Evolutionary conservation across 352 stramenopile species (phyloP).

Genomic region (Blastocystis hominis): DNA sequence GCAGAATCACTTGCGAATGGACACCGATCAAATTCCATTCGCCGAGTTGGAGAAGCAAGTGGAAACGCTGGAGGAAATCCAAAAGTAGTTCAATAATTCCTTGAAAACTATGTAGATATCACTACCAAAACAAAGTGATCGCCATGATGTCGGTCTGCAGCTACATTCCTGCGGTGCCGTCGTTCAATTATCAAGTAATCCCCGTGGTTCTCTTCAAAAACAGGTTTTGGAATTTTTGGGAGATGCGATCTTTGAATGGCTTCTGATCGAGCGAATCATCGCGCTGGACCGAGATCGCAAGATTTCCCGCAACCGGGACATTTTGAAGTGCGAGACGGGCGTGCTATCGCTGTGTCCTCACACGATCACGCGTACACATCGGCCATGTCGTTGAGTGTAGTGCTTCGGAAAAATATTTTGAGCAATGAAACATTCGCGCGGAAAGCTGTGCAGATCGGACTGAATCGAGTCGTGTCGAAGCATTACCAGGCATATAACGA

Average conservation of each 20-base stretch:
- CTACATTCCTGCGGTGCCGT: too few species aligned
- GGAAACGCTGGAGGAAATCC: not conserved
- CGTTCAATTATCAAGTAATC: not conserved
- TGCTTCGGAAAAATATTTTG: not conserved
- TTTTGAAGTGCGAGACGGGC: not conserved
- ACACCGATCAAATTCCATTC: not conserved
- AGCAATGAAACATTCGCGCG: not conserved
- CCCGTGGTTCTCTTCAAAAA: not conserved
- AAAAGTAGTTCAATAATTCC: not conserved
- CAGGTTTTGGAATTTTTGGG: conserved; percentile 20
- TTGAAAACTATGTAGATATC: not conserved
- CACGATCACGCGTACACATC: not conserved
- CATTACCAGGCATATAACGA: not conserved
- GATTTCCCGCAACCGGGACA: not conserved
- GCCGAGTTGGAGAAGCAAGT: not conserved
- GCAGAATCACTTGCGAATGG: not conserved
- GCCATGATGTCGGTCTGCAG: too few species aligned
- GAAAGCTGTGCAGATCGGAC: not conserved
- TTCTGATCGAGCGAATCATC: not conserved
- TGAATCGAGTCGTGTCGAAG: not conserved
- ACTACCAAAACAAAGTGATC: not conserved
- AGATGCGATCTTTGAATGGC: conserved; percentile 22
- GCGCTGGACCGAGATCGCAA: not conserved
- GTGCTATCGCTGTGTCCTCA: not conserved
- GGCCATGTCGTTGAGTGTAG: not conserved